Conservation (phyloP, 345 rosid species). For the Eutrema yunnanense region DNA sequence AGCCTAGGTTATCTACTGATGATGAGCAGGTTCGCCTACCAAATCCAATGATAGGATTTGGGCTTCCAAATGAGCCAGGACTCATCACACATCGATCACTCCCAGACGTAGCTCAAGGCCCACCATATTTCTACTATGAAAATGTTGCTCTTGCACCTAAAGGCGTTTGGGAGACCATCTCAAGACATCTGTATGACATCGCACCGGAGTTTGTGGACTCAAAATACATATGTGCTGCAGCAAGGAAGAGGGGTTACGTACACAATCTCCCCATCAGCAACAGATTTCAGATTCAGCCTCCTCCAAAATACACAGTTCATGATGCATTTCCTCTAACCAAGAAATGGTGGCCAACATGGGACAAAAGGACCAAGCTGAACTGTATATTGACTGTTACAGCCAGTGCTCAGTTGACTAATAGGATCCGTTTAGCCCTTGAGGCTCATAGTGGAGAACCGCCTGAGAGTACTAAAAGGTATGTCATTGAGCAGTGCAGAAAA, state of each 20-base stretch:
- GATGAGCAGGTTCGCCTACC: slow-evolving; percentile 63
- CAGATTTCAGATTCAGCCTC: slow-evolving; percentile 66
- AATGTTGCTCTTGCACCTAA: slow-evolving; percentile 90
- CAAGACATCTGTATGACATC: slow-evolving; percentile 57
- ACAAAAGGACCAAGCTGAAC: slow-evolving; percentile 64
- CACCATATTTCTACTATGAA: slow-evolving; percentile 85
- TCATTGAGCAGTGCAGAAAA: slow-evolving; percentile 61
- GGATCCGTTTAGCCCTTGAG: slow-evolving; percentile 64
- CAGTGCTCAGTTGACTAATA: slow-evolving; percentile 67
- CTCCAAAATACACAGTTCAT: slow-evolving; percentile 53
- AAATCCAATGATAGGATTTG: slow-evolving; percentile 87
- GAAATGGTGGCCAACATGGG: slow-evolving; percentile 96
- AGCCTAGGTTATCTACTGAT: slow-evolving; percentile 18
- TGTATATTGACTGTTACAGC: slow-evolving; percentile 66
- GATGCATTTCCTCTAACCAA: slow-evolving; percentile 72
- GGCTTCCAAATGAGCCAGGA: slow-evolving; percentile 51
- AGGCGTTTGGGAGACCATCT: slow-evolving; percentile 90
- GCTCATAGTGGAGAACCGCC: slow-evolving; percentile 52
- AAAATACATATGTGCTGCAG: slow-evolving; percentile 71
- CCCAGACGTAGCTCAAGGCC: slow-evolving; percentile 56
- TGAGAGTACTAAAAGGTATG: slow-evolving; percentile 37
- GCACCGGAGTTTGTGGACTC: slow-evolving; percentile 90
- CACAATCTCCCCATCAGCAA: slow-evolving; percentile 72
- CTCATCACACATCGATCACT: slow-evolving; percentile 37
- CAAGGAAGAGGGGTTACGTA: slow-evolving; percentile 83